A percentile compares a stretch with the other conserved stretches of the same genome.
Evolutionary conservation across 371 early-diverging fungal species (phyloP).

Genomic region (Actinomortierella wolfii): DNA sequence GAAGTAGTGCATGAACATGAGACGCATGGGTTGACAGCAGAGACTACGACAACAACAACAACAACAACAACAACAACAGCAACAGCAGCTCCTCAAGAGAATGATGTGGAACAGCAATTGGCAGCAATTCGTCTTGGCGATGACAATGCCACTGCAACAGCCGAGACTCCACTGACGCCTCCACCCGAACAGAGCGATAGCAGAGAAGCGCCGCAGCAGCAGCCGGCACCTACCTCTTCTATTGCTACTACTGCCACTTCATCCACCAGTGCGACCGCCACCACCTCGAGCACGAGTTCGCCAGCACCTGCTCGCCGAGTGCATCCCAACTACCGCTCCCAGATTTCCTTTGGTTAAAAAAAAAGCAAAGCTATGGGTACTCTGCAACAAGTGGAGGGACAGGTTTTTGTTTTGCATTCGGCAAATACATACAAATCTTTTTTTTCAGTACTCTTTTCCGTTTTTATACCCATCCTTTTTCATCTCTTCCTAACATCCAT

Average conservation of each 20-base stretch:
- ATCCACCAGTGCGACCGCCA: no score
- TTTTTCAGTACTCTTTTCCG: no score
- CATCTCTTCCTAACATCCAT: no score
- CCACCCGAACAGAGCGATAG: neutral
- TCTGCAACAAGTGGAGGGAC: no score
- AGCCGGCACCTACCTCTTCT: neutral
- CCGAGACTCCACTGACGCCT: neutral
- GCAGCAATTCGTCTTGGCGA: neutral
- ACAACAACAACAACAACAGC: slow-evolving; percentile 11
- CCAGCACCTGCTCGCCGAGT: neutral
- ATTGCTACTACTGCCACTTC: neutral
- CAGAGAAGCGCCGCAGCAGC: neutral
- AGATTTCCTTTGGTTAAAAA: neutral
- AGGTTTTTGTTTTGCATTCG: no score
- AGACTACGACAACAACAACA: slow-evolving; percentile 10
- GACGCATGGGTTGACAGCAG: no score
- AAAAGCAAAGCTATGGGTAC: no score
- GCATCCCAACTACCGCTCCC: neutral
- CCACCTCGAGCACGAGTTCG: neutral
- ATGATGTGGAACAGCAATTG: slow-evolving; percentile 13
- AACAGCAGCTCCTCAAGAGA: neutral
- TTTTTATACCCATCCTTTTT: no score
- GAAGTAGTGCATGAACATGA: no score
- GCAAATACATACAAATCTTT: no score
- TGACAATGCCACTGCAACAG: neutral